Percentiles rank a stretch among this genome's conserved stretches.
These are phyloP conservation scores for Pelargonium fulgidum DNA, from an alignment of 441 rosid genomes.

Conservation along the genomic window DNA sequence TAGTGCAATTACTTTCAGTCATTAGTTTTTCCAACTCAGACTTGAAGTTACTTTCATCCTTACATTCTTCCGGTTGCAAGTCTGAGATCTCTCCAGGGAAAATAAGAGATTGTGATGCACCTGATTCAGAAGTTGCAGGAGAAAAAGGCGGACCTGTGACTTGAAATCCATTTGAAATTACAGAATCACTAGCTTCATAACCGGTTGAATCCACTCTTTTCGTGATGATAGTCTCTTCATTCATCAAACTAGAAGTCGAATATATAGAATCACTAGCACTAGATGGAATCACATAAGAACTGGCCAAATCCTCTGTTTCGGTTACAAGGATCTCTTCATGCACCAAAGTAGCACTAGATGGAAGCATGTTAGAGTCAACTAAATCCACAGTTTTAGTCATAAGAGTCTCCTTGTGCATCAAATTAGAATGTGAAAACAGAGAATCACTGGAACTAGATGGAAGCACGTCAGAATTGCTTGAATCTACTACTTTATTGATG, in stretches of 20 bases:
- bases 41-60: slow-evolving; percentile 24
- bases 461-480: slow-evolving; percentile 24
- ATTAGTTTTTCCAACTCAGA: slow-evolving; percentile 22
- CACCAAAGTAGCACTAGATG: slow-evolving; percentile 2
- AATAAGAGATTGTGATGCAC: slow-evolving; percentile 29
- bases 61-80: slow-evolving; percentile 21
- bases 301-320: not conserved
- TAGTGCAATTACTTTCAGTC: slow-evolving; percentile 19
- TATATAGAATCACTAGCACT: not conserved
- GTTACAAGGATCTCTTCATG: not conserved
- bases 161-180: slow-evolving; percentile 32
- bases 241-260: slow-evolving; percentile 1
- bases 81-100: slow-evolving; percentile 27
- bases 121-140: slow-evolving; percentile 27
- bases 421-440: not conserved
- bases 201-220: slow-evolving; percentile 1
- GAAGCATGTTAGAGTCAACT: not conserved
- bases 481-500: slow-evolving; percentile 21
- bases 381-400: slow-evolving; percentile 4
- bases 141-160: slow-evolving; percentile 19
- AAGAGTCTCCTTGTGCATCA: not conserved
- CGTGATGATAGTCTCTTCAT: not conserved
- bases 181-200: not conserved
- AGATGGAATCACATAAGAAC: not conserved
- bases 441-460: slow-evolving; percentile 25